Evolutionary conservation across 1,284 basidiomycete species (phyloP), one percentile per base, ranked within the genome.

Genomic region (Gymnopus androsaceus): DNA sequence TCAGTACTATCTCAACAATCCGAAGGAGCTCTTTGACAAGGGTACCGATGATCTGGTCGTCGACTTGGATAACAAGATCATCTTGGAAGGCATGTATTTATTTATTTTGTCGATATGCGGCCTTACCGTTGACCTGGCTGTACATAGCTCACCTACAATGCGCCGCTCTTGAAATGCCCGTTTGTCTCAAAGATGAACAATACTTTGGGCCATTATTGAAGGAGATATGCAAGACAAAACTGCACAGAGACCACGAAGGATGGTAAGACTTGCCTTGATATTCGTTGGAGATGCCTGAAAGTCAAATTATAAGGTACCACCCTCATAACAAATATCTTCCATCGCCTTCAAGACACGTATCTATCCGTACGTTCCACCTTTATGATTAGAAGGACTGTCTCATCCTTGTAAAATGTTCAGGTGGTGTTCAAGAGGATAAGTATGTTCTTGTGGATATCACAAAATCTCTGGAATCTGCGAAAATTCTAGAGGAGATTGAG

Each of bases 401-500:
- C 21, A 11, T 34, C 5, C 4, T n/a, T 30, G 57, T 40, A 49
- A 40, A 33, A 3, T 47, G 33, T 54, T 19, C 41, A 79, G 77
- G 77, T 54, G 91, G 90, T 1, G 81, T 77, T 2, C 82, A 88
- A 62, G 92, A 95, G 62, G 89, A 91, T 40, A 87, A 81, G 60
- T 96, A 96, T 68, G 75, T 77, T 31, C 80, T 94, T 33, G 78
- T 95, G 11, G 88, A 94, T 63, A 67, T 90, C 40, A 83, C 80
- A 1, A 76, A 72, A 36, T 59, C 74, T 0, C 68, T 73, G 59
- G 65, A 71, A 52, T 74, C 76, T 5, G 76, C 80, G 2, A 76
- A 72, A 41, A 77, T 93, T 23, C 68, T 96, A 25, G 94, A 96
- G 72, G 92, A 95, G 67, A 78, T 95, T n/a, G 94, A 96, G 70